Percentiles rank a stretch among this genome's conserved stretches.
Evolutionary conservation across 2,329 filamentous ascomycete species (phyloP).

Genomic region (Diaporthe citrichinensis): DNA sequence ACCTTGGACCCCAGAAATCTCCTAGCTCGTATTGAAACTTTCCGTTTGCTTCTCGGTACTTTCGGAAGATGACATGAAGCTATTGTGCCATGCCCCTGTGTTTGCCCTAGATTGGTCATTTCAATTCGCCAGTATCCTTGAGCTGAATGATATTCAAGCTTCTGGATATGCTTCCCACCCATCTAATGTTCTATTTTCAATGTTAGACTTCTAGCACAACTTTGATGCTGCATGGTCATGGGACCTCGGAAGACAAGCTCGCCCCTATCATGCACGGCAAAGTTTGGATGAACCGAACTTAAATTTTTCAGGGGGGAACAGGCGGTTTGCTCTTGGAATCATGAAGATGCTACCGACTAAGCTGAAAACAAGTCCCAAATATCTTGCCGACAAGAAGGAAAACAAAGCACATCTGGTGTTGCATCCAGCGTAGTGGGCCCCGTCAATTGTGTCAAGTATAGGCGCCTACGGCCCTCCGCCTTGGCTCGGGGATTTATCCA

Average conservation of each 20-base stretch:
- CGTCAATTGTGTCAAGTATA: slow-evolving; percentile 17
- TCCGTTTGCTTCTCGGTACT: not conserved
- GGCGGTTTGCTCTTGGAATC: not conserved
- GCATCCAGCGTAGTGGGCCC: not conserved
- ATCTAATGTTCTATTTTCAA: not conserved
- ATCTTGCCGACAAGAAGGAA: not conserved
- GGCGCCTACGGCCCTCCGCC: slow-evolving; percentile 12
- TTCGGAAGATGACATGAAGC: not conserved
- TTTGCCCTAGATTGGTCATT: too few species aligned
- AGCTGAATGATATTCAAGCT: not conserved
- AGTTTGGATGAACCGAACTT: slow-evolving; percentile 7
- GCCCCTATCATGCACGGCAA: slow-evolving; percentile 8
- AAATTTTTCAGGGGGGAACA: not conserved
- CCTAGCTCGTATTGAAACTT: slow-evolving; percentile 2
- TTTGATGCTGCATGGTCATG: not conserved
- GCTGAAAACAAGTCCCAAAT: not conserved
- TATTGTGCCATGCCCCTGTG: not conserved
- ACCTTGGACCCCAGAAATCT: not conserved
- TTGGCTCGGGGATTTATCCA: slow-evolving; percentile 28
- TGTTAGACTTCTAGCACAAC: not conserved
- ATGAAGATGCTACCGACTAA: not conserved
- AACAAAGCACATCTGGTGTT: not conserved
- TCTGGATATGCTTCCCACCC: too few species aligned
- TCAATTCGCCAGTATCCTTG: not conserved
- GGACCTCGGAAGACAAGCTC: not conserved